Evolutionary conservation across 108 stramenopile species (phyloP).

Genomic region (Pseudonitzschia multiseries): DNA sequence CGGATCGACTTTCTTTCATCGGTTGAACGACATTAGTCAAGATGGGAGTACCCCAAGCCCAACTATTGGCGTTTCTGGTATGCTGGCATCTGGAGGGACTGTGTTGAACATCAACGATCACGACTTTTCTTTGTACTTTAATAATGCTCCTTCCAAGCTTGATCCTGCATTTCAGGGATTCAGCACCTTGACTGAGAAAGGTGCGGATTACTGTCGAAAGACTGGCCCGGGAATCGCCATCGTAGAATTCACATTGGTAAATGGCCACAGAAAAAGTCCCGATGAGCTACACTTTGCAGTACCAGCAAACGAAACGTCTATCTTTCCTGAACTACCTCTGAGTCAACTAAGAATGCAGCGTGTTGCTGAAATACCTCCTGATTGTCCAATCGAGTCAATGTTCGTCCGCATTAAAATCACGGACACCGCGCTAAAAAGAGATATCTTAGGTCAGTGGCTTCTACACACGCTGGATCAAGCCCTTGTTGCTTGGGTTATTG

Average conservation of each 20-base stretch:
- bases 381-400: conserved; percentile 1
- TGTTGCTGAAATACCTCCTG: conserved; percentile 16
- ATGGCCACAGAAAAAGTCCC: conserved; percentile 23
- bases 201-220: conserved; percentile 49
- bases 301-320: conserved; percentile 4
- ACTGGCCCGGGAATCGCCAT: conserved; percentile 69
- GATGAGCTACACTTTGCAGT: conserved; percentile 25
- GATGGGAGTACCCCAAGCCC: conserved; percentile 24
- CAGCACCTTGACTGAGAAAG: conserved; percentile 70
- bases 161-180: conserved; percentile 66
- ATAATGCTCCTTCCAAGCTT: conserved; percentile 46
- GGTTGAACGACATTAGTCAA: conserved; percentile 33
- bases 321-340: not conserved
- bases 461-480: conserved; percentile 69
- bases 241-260: conserved; percentile 50
- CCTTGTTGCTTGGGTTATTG: conserved; percentile 60
- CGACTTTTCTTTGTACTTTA: conserved; percentile 50
- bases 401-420: conserved; percentile 51
- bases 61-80: conserved; percentile 12
- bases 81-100: conserved; percentile 24
- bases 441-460: conserved; percentile 62
- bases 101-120: conserved; percentile 28
- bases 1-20: conserved; percentile 76
- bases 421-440: conserved; percentile 61
- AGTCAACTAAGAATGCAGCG: conserved; percentile 19